These are phyloP conservation scores for Eucalyptus curtisii DNA, from an alignment of 345 rosid genomes.

Conservation along the genomic window DNA sequence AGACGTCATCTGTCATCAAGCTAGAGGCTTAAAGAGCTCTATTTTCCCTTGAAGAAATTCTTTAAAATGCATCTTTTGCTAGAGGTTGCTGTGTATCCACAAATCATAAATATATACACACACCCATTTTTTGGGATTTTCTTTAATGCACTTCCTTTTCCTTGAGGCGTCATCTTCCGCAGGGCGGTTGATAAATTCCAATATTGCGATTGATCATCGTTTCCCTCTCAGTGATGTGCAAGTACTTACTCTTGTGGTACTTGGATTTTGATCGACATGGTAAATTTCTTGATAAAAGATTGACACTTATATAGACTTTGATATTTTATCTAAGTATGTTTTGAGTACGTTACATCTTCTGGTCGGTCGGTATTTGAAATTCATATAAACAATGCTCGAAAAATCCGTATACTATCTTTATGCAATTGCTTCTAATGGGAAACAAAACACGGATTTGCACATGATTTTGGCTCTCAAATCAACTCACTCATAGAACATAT, in stretches of 20 bases:
- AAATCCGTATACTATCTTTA: not conserved
- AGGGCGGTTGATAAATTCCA: not conserved
- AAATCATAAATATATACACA: not conserved
- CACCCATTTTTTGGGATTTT: not conserved
- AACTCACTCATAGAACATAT: not conserved
- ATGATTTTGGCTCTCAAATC: not conserved
- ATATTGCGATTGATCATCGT: not conserved
- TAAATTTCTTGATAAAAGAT: not conserved
- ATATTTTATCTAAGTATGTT: not conserved
- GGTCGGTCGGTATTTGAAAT: fast-evolving
- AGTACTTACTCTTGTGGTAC: not conserved
- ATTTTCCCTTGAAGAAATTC: not conserved
- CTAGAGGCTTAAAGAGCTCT: not conserved
- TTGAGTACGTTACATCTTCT: not conserved
- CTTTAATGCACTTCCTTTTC: not conserved
- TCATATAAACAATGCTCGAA: fast-evolving
- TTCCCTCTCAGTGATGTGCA: not conserved
- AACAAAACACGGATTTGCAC: not conserved
- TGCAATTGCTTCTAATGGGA: not conserved
- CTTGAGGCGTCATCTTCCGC: not conserved
- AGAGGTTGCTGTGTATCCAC: not conserved
- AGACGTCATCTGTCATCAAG: not conserved
- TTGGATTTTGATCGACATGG: not conserved
- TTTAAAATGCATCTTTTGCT: not conserved
- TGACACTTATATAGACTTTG: not conserved